Evolutionary conservation across 306 rosid genomes (phyloP).

Genomic region (Hylodesmum podocarpum): DNA sequence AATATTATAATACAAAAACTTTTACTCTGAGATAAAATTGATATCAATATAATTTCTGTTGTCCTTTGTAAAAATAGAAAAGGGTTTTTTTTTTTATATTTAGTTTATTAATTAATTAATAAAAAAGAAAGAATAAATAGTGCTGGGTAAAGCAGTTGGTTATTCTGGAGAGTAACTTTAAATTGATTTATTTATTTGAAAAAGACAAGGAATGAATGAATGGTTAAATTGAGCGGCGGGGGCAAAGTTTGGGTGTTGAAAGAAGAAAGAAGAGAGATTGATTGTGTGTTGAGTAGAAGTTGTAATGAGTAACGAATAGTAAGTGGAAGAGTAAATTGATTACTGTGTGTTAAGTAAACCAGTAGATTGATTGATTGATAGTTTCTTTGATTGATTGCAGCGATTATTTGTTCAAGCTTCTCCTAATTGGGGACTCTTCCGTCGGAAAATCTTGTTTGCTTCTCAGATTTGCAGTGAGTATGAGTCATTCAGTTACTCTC

Average conservation of each 20-base stretch:
- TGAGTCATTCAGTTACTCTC: neutral
- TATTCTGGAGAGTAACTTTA: neutral
- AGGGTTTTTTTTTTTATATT: neutral
- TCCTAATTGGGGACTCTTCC: constrained; percentile 93
- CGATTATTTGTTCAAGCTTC: constrained; percentile 92
- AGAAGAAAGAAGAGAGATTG: neutral
- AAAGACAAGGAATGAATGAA: neutral
- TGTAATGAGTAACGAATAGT: constrained; percentile 81
- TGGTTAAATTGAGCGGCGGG: neutral
- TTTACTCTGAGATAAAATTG: too few relatives aligned
- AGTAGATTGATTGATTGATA: too few relatives aligned
- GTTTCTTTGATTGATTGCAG: constrained; percentile 41
- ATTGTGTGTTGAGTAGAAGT: too few relatives aligned
- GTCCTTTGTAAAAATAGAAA: neutral
- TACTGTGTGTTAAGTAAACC: too few relatives aligned
- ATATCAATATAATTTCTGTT: too few relatives aligned
- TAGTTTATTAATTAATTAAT: too few relatives aligned
- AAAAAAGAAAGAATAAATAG: too few relatives aligned
- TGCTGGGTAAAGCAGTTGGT: neutral
- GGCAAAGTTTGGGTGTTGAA: neutral
- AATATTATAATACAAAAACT: too few relatives aligned
- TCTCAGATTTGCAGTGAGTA: constrained; percentile 81
- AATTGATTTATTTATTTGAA: neutral
- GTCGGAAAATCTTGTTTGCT: constrained; percentile 95
- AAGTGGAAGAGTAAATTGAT: neutral